Evolutionary conservation across 441 rosid species (phyloP), one percentile per base, ranked within the genome.

Genomic region (Adansonia gregorii): DNA sequence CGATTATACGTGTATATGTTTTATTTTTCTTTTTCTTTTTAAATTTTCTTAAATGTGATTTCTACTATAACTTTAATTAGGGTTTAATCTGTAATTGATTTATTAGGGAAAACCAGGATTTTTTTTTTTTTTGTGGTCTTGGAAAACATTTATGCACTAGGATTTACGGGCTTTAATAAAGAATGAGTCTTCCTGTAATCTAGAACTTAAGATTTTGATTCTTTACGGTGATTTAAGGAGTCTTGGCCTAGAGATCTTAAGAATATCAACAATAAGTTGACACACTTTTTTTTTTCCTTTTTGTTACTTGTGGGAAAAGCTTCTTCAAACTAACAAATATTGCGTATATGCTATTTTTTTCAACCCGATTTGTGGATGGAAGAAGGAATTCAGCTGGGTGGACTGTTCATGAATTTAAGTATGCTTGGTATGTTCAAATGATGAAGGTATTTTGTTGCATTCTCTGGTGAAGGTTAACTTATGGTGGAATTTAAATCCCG

Each of bases 131-230:
- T 5, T 6, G 6, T 66, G 72, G 5, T 20, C 2, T 5, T 20
- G 10, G 10, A 41, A 11, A 46, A 46, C 3, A 67, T 4, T 11
- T 20, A 19, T 46, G 55, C 54, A 67, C 9, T 45, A 19, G 31
- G 9, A 20, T 11, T 46, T 45, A 20, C 8, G 24, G 72, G 27
- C 22, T 46, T 45, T 19, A 67, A 20, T 46, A 46, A 19, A 65
- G 46, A 35, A 64, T 20, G 8, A 20, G 17, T 67, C 17, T 46
- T 10, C 72, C n/a, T 9, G 24, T 68, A 22, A 24, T 68, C 48
- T 68, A 48, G 54, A 68, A 68, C 8, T 10, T 20, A 12, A 49
- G 8, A 48, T 24, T 49, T 69, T 69, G 73, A 69, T 69, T n/a
- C 1, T 19, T 14, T 19, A 1, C 52, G 17, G 45, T 43, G 52